Conservation (phyloP, 202 grass and related monocot species). For the Tripidium arundinaceum region DNA sequence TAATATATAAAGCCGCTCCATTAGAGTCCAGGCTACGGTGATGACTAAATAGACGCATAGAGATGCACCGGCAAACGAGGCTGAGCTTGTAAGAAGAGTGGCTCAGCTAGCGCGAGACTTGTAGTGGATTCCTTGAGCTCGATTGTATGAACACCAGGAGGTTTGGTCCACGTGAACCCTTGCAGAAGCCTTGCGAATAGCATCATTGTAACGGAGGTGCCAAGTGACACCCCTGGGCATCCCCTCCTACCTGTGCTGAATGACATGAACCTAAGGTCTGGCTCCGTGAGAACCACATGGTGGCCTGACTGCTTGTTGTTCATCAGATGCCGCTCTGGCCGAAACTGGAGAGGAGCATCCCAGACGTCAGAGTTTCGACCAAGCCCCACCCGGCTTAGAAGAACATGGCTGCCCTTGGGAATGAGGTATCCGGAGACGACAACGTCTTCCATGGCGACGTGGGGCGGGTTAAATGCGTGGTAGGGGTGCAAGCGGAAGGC, state of each 20-base stretch:
- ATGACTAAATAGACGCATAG: not conserved
- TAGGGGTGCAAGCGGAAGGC: slow-evolving; percentile 45
- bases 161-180: slow-evolving; percentile 42
- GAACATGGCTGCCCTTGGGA: slow-evolving; percentile 33
- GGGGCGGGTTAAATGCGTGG: slow-evolving; percentile 37
- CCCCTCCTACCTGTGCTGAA: slow-evolving; percentile 34
- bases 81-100: not conserved
- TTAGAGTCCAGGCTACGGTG: no score
- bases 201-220: slow-evolving; percentile 30
- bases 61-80: not conserved
- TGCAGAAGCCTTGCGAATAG: slow-evolving; percentile 48
- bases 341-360: slow-evolving; percentile 37
- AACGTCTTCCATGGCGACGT: slow-evolving; percentile 36
- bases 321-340: slow-evolving; percentile 32
- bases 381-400: slow-evolving; percentile 34
- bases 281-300: slow-evolving; percentile 25
- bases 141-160: not conserved
- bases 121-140: not conserved
- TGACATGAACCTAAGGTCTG: slow-evolving; percentile 39
- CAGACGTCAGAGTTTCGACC: slow-evolving; percentile 39
- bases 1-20: no score
- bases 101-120: not conserved
- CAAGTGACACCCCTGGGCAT: slow-evolving; percentile 33
- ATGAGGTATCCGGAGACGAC: slow-evolving; percentile 27
- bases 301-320: no score